Evolutionary conservation across 352 stramenopile genomes (phyloP).

Genomic region (Blastocystis sp.): DNA sequence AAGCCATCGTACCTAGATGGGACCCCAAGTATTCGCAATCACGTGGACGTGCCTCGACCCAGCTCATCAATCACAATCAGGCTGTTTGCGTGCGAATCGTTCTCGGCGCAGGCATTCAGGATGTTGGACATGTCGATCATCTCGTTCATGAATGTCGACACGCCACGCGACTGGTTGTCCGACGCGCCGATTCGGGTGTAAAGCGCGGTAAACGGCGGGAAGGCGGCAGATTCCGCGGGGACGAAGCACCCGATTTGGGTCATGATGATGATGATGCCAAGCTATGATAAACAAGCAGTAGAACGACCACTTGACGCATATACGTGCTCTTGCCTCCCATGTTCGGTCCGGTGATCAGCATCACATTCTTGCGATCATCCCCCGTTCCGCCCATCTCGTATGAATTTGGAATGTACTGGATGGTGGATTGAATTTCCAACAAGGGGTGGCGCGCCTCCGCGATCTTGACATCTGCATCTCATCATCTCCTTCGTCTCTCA

Average conservation of each 20-base stretch:
- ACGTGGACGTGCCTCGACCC: slow-evolving; percentile 90
- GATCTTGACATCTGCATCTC: slow-evolving; percentile 78
- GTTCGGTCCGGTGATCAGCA: slow-evolving; percentile 96
- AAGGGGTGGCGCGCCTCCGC: slow-evolving; percentile 89
- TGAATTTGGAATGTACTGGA: slow-evolving; percentile 97
- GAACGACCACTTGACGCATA: slow-evolving; percentile 83
- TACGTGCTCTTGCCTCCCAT: slow-evolving; percentile 98
- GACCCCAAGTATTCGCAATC: not conserved
- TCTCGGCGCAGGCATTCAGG: slow-evolving; percentile 78
- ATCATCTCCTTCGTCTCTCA: slow-evolving; percentile 77
- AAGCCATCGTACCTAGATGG: slow-evolving; percentile 72
- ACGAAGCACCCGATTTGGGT: slow-evolving; percentile 94
- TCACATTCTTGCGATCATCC: slow-evolving; percentile 70
- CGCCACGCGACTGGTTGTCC: slow-evolving; percentile 90
- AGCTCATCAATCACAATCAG: slow-evolving; percentile 99
- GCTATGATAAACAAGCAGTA: not conserved
- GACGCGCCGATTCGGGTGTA: slow-evolving; percentile 91
- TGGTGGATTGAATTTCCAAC: slow-evolving; percentile 91
- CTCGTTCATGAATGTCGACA: slow-evolving; percentile 99
- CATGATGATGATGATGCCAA: slow-evolving; percentile 78
- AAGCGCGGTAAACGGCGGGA: slow-evolving; percentile 90
- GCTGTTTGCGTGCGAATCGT: slow-evolving; percentile 67
- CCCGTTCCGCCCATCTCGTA: slow-evolving; percentile 77
- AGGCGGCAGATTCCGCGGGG: slow-evolving; percentile 83
- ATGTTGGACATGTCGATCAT: slow-evolving; percentile 97